Evolutionary conservation across 176 grass and related monocot genomes (phyloP), one percentile per base, ranked within the genome.

Genomic region (Aegilops sharonensis): DNA sequence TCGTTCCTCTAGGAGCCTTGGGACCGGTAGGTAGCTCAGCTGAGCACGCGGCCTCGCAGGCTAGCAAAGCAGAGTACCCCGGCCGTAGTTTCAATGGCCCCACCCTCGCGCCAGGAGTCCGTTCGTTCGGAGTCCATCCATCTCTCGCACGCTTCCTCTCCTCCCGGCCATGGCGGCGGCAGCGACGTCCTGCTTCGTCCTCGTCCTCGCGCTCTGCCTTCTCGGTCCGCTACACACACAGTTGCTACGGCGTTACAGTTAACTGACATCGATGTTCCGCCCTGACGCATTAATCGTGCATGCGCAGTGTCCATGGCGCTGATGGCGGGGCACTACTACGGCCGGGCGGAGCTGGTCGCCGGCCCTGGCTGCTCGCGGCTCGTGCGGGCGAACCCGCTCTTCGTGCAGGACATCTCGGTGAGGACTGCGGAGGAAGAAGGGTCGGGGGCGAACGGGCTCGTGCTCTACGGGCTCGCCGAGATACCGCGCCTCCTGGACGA

Each of bases 261-360:
- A 21, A 15, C 13, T 4, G 74, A 29, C 76, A 8, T 6, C 37
- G 14, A 18, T 31, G 21, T 21, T 70, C 27, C 15, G 21, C 10
- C 9, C 54, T 67, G 71, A 29, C 11, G 73, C 45, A 11, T 32
- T 30, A 14, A 48, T 3, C 4, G 52, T 37, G 25, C 42, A 0
- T 30, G 23, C 11, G 64, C 67, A 97, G 95, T 60, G 27, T 91
- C 92, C 40, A 82, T 76, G 92, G 88, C 85, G 39, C 32, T 91
- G 78, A 88, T 91, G 79, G 84, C 89, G 24, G 87, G 92, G 11
- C 60, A 88, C 59, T 92, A 91, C 32, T 91, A 92, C 48, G 84
- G 88, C 56, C 34, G 84, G 4, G 80, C 30, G 67, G 90, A 92
- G 68, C 39, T 94, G 23, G 77, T 77, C 81, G 63, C 91, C 27